Base-by-base conservation (phyloP, 192 early-diverging fungal genomes). In the Coemansia javaensis region DNA sequence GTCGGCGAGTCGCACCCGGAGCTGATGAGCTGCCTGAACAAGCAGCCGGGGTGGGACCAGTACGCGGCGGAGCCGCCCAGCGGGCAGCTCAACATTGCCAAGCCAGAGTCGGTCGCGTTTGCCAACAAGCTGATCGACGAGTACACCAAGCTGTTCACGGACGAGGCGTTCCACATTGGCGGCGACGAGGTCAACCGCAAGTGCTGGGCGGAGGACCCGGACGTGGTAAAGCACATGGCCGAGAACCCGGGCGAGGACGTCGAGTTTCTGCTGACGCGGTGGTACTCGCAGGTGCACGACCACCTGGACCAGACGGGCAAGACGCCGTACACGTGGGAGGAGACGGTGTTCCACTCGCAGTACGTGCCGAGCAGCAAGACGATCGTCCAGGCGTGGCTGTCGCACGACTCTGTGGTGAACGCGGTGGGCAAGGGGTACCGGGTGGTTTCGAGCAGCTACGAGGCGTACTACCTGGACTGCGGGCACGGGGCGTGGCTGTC, bases 301-400 rank as follows among this genome's bases (percentile, higher is more conserved):
- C 75, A 82, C 36, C 63, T 79, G 40, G 63, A 48, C 30, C 60
- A 64, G 41, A 75, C 59, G 0, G 63, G 74, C 17, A 85, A 86
- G 59, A 74, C 76, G 40, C 66, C 78, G 15, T 82, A 86, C 61
- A 78, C 84, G n/a, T 92, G 90, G 90, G 87, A 90, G 50, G 88
- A 92, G 45, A 76, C 79, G 10, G 53, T 88, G 14, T 68, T 76
- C 25, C 57, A 79, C 35, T 66, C 74, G 47, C 62, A 78, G 39
- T 61, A 76, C 35, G 27, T 58, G 10, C 60, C 84, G 13, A 52
- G 53, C 42, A 82, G 84, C 50, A 76, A 83, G 33, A 80, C 75
- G 2, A 63, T 86, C 10, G 39, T 84, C 14, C 83, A 90, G 45
- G 77, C 82, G 28, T 87, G 88, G 83, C 79, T 77, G 15, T 79